These are phyloP conservation scores for Aspergillus hancockii DNA, from an alignment of 495 filamentous ascomycete species.

Conservation along the genomic window DNA sequence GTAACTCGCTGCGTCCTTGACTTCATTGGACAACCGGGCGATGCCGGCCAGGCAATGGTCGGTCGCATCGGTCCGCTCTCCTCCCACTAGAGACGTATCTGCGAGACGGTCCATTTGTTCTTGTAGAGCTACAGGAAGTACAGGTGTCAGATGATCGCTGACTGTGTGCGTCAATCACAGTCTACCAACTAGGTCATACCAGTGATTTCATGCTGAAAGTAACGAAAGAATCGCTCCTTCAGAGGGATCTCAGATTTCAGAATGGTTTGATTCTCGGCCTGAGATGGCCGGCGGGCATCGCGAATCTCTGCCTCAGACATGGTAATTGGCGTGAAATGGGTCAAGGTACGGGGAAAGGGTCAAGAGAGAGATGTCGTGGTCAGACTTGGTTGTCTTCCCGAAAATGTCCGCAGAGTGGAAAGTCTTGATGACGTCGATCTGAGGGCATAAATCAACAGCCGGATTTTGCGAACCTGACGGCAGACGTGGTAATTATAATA, in stretches of 20 bases:
- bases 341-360: not conserved
- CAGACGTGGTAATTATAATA: no score
- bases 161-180: slow-evolving; percentile 11
- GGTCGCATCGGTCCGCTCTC: slow-evolving; percentile 63
- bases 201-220: slow-evolving; percentile 72
- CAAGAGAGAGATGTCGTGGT: not conserved
- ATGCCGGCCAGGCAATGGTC: slow-evolving; percentile 69
- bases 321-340: slow-evolving; percentile 3
- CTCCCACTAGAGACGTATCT: slow-evolving; percentile 51
- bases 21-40: slow-evolving; percentile 63
- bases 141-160: slow-evolving; percentile 20
- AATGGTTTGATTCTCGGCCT: slow-evolving; percentile 43
- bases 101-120: slow-evolving; percentile 60
- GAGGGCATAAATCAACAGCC: slow-evolving; percentile 4
- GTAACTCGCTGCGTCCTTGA: slow-evolving; percentile 67
- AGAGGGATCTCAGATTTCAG: slow-evolving; percentile 46
- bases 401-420: slow-evolving; percentile 2
- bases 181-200: slow-evolving; percentile 44
- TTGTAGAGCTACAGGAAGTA: slow-evolving; percentile 52
- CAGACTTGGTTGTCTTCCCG: not conserved
- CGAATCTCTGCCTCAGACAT: slow-evolving; percentile 39
- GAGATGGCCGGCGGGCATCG: slow-evolving; percentile 35
- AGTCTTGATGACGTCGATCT: slow-evolving; percentile 30
- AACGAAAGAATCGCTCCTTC: slow-evolving; percentile 76
- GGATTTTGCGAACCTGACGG: not conserved